Evolutionary conservation across 805 yeast species (phyloP), one percentile per base, ranked within the genome.

Genomic region (Scheffersomyces stipitis): DNA sequence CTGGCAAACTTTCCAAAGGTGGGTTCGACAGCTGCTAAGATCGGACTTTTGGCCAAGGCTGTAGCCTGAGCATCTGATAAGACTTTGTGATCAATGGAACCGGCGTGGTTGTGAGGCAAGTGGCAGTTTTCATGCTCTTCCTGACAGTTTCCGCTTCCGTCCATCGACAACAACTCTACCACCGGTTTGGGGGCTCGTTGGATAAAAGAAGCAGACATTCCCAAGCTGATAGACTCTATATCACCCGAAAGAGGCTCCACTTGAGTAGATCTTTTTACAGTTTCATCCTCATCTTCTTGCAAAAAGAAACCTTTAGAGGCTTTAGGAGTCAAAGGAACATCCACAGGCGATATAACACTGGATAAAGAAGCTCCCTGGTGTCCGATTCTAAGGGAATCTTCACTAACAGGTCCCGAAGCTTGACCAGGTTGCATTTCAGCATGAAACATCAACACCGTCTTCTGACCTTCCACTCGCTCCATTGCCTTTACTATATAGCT

Each of bases 371-470:
- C 24, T 20, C 9, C 10, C 24, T 20, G 9, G n/a, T n/a, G n/a
- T n/a, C n/a, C n/a, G n/a, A n/a, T n/a, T n/a, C n/a, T n/a, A n/a
- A n/a, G n/a, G n/a, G n/a, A n/a, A 10, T 7, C 24, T 7, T 7
- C 24, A 7, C 24, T 20, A 10, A 20, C 4, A 7, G 7, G 30
- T 18, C 29, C 13, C 26, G 18, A 26, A 15, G 13, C 26, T 12
- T n/a, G 9, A 4, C 18, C 26, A 47, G 80, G 80, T 54, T 81
- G 86, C 83, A 87, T 78, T 59, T 90, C 98, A 1, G 97, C 96
- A 55, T 90, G 98, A 68, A 91, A 90, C 87, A 91, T 81, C 45
- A 89, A 66, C 54, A 88, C 60, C 0, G 97, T 86, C 22, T 76
- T 72, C 29, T 76, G 60, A 4, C 76, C 83, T 36, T 81, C 68